These are phyloP conservation scores for Polychaeton citri DNA, from an alignment of 2,329 filamentous ascomycete species.

Conservation along the genomic window DNA sequence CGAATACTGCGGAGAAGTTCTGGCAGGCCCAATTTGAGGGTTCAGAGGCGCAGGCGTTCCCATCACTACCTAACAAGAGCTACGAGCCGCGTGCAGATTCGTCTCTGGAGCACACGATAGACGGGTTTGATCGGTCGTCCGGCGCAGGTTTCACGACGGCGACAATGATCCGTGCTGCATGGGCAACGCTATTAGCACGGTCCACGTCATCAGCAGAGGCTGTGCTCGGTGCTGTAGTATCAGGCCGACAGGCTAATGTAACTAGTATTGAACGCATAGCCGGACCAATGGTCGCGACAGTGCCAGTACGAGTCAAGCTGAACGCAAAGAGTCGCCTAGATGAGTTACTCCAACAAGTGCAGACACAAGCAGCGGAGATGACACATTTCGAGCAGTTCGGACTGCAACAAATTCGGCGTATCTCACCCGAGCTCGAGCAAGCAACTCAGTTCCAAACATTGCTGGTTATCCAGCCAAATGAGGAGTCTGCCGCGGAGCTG, in stretches of 20 bases:
- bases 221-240: conserved; percentile 22
- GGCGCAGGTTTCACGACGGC: too few species aligned
- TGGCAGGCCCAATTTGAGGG: too few species aligned
- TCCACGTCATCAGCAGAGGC: conserved; percentile 20
- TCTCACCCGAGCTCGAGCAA: conserved; percentile 39
- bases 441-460: conserved; percentile 45
- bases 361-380: conserved; percentile 11
- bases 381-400: conserved; percentile 26
- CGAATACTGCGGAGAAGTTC: too few species aligned
- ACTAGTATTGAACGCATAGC: conserved; percentile 4
- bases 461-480: conserved; percentile 45
- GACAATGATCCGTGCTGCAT: conserved; percentile 20
- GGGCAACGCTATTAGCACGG: conserved; percentile 17
- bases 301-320: conserved; percentile 24
- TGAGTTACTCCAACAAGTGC: conserved; percentile 8
- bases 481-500: too few species aligned
- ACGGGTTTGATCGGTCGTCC: too few species aligned
- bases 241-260: conserved; percentile 23
- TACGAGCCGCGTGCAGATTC: too few species aligned
- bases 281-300: conserved; percentile 26
- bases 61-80: too few species aligned
- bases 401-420: conserved; percentile 23
- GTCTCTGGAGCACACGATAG: too few species aligned
- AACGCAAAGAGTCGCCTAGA: conserved; percentile 13
- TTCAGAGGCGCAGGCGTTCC: too few species aligned